Conservation (phyloP, 208 protist genomes). For the Acanthamoeba triangularis region DNA sequence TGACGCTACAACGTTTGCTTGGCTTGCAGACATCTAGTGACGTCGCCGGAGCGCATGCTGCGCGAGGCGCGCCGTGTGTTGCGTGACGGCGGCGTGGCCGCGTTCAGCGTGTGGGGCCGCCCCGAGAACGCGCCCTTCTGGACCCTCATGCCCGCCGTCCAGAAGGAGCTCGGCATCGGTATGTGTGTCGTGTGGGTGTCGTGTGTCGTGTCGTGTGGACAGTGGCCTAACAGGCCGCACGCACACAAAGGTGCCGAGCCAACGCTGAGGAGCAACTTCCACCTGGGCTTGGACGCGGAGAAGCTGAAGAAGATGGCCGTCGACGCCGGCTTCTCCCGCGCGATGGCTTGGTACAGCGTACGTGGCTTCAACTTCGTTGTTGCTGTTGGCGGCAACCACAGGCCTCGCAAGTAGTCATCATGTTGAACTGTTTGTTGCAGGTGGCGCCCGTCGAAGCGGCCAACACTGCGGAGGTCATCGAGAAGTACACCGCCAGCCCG, state of each 20-base stretch:
- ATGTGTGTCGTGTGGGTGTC: too few relatives aligned
- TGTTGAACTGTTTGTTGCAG: neutral
- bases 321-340: constrained; percentile 77
- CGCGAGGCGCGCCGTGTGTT: constrained; percentile 69
- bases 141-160: constrained; percentile 41
- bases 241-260: neutral
- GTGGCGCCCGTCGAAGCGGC: neutral
- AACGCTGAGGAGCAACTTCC: constrained; percentile 14
- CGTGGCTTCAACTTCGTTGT: neutral
- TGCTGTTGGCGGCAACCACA: too few relatives aligned
- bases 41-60: constrained; percentile 71
- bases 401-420: neutral
- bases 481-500: constrained; percentile 12
- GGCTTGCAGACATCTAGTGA: constrained; percentile 75
- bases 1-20: too few relatives aligned
- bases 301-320: constrained; percentile 61
- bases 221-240: neutral
- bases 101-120: constrained; percentile 79
- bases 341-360: constrained; percentile 53
- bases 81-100: constrained; percentile 75
- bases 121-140: constrained; percentile 71
- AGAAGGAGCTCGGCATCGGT: constrained; percentile 55
- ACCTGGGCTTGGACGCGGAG: constrained; percentile 8
- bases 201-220: too few relatives aligned
- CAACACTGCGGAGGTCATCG: neutral